phyloP scores from a whole-genome alignment of 116 monocot species.

The Trichopus zeylanicus region DNA sequence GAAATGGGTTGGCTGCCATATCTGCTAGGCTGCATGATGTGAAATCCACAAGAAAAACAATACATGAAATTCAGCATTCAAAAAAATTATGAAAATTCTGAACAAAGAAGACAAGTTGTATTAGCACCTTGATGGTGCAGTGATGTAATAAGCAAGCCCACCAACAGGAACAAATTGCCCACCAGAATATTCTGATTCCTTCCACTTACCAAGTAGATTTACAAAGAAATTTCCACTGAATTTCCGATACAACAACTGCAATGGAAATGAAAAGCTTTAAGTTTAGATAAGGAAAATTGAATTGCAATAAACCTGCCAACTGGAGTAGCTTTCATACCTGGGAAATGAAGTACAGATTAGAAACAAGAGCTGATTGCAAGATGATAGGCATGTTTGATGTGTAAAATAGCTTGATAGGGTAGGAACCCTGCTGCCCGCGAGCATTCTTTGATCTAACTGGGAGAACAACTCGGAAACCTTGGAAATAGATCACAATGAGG shows the following conservation, averaged over 20 bases:
- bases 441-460: constrained; percentile 25
- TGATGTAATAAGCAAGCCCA: too few species aligned
- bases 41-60: neutral
- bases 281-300: neutral
- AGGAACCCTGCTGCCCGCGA: constrained; percentile 35
- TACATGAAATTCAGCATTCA: neutral
- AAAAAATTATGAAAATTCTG: neutral
- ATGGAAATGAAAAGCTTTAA: too few species aligned
- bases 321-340: constrained; percentile 26
- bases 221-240: constrained; percentile 67
- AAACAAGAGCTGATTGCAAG: constrained; percentile 61
- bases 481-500: constrained; percentile 45
- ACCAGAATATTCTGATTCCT: too few species aligned
- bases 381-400: constrained; percentile 73
- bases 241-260: constrained; percentile 55
- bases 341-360: constrained; percentile 59
- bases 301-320: neutral
- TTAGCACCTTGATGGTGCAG: constrained; percentile 50
- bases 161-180: constrained; percentile 59
- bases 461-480: constrained; percentile 45
- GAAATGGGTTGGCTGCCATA: constrained; percentile 56
- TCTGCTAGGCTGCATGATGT: constrained; percentile 37
- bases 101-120: too few species aligned
- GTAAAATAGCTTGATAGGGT: constrained; percentile 64
- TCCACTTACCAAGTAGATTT: too few species aligned